Evolutionary conservation across 306 rosid genomes (phyloP), one percentile per base, ranked within the genome.

Genomic region (Trifolium subterraneum): DNA sequence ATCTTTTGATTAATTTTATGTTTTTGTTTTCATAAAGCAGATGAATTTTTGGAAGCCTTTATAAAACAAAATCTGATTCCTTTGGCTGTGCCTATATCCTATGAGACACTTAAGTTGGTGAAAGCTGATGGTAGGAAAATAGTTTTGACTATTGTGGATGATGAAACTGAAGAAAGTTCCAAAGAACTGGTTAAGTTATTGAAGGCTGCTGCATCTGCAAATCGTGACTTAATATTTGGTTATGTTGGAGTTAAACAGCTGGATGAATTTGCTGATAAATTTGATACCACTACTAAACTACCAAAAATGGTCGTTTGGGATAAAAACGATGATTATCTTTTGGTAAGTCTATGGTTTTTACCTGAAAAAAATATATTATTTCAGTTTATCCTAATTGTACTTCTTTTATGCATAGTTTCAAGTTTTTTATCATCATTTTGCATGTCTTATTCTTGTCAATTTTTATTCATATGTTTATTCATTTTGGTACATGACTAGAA

Each of bases 161-260:
- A 95, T 81, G 94, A 95, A 83, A 79, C 74, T 10, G 90, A 87
- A 27, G 99, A 87, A 70, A 83, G 81, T 52, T 72, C 96, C 50
- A 88, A 73, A 78, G 89, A 87, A 22, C 80, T 92, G 78, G 55
- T 88, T 61, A 86, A 90, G 87, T 78, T 90, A 81, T 81, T 95
- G 79, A 91, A 84, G 84, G 95, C 88, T 68, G 98, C 96, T 62
- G 99, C 99, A 67, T 90, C 96, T 27, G 99, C 97, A n/a, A 95
- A 95, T 61, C 95, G 92, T 8, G 97, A 92, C 82, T 81, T 95
- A 71, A 79, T 95, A 75, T 95, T 95, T 85, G 89, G 96, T 78
- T 90, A 87, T 48, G 96, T 92, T 56, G 98, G 99, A 71, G 78
- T 86, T 79, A 81, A 78, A 79, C 99, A 95, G 82, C 80, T 85